Conservation (phyloP, 352 stramenopile genomes). For the Globisporangium cederbergense region DNA sequence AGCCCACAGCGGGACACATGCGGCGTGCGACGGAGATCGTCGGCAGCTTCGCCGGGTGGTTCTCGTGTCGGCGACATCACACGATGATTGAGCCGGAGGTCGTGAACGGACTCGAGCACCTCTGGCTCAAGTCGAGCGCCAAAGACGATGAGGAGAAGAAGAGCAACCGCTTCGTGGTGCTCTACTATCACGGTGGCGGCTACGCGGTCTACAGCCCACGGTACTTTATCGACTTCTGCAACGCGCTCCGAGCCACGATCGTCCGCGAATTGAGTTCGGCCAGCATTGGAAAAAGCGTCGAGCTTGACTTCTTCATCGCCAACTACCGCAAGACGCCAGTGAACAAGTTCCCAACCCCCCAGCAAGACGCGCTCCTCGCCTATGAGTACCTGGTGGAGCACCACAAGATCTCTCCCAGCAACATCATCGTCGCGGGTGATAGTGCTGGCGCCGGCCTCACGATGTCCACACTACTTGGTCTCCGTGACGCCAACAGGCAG, state of each 20-base stretch:
- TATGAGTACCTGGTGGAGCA: constrained; percentile 43
- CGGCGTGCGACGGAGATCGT: constrained; percentile 21
- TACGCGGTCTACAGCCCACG: constrained; percentile 40
- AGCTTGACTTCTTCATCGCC: constrained; percentile 36
- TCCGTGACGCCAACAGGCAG: constrained; percentile 19
- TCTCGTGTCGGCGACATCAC: constrained; percentile 20
- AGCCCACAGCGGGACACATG: constrained; percentile 12
- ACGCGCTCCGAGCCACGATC: not conserved
- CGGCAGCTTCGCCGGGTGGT: constrained; percentile 21
- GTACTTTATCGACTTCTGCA: constrained; percentile 25
- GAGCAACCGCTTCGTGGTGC: constrained; percentile 27
- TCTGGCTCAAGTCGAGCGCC: constrained; percentile 40
- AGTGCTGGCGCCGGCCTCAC: constrained; percentile 37
- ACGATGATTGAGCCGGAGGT: constrained; percentile 23
- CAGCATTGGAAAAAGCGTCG: constrained; percentile 8
- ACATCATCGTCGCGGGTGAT: constrained; percentile 38
- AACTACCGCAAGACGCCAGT: constrained; percentile 44
- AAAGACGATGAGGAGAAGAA: not conserved
- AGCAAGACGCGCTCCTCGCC: constrained; percentile 31
- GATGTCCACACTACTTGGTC: constrained; percentile 35
- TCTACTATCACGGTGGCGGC: constrained; percentile 54
- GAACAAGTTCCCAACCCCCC: constrained; percentile 27
- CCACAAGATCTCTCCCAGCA: constrained; percentile 23
- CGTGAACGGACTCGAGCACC: constrained; percentile 41
- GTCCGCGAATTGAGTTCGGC: not conserved